Evolutionary conservation across 2,329 filamentous ascomycete genomes (phyloP), one percentile per base, ranked within the genome.

Genomic region (Furcasterigmium sp.): DNA sequence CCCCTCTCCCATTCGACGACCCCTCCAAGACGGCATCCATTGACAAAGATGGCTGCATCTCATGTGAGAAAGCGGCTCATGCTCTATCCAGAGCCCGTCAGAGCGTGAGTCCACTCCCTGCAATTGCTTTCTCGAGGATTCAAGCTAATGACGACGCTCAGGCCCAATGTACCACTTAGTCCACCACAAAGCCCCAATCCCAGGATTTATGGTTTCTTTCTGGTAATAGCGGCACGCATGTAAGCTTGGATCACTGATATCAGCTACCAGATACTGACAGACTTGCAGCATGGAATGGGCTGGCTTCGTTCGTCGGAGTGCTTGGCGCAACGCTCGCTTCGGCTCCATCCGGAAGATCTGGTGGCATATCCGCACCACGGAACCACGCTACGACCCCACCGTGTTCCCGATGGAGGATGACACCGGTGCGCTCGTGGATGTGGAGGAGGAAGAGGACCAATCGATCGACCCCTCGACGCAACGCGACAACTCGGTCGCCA

Each of bases 261-360:
- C 14, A 10, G 17, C 7, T 15, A 29, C 14, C 32, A 8, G 6
- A 10, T 19, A 10, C 15, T 17, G 23, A 38, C 20, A 11, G 23
- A 5, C 15, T 5, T 13, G n/a, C 49, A 78, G 75, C 17, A 69
- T 84, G 51, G 71, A 79, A 32, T 72, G 69, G 39, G 57, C 82
- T n/a, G 65, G 68, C 15, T 68, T 75, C 39, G 48, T 84, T 8
- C 74, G 80, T 39, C 69, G 67, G 46, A 55, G 70, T 39, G 69
- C 84, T 50, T 87, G 80, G 79, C 63, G 63, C 23, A 82, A 82
- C 59, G 80, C 80, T 20, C 80, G 80, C 29, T 86, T 87, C 55
- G 65, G 63, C 37, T 61, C 65, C 4, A 65, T 87, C 34, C 76
- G 77, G 39, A 64, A 73, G 26, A 70, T 80, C 44, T 66, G 67